A percentile compares a stretch with the other conserved stretches of the same genome.
Evolutionary conservation across 106 monocot genomes (phyloP).

Genomic region (Dendrobium chrysotoxum): DNA sequence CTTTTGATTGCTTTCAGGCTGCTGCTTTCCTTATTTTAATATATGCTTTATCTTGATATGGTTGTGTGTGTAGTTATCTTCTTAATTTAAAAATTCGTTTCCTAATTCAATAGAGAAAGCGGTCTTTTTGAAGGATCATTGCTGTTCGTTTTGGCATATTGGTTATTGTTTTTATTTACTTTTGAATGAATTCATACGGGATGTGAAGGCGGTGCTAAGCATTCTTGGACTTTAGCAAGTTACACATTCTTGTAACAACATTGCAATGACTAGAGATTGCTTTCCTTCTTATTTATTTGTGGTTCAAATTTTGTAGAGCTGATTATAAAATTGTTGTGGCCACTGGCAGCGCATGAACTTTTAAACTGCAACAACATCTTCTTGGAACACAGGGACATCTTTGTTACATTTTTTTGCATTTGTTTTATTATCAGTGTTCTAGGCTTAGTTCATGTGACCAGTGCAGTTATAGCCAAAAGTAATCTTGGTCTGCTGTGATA

Average conservation of each 20-base stretch:
- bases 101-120: neutral
- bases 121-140: neutral
- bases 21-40: neutral
- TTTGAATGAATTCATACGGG: neutral
- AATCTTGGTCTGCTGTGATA: too few relatives aligned
- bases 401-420: too few relatives aligned
- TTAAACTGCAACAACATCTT: too few relatives aligned
- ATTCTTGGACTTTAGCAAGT: neutral
- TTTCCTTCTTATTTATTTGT: neutral
- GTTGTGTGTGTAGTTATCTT: neutral
- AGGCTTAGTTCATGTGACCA: too few relatives aligned
- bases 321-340: neutral
- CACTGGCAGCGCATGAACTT: too few relatives aligned
- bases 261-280: neutral
- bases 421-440: too few relatives aligned
- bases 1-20: neutral
- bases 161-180: neutral
- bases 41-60: neutral
- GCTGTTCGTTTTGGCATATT: neutral
- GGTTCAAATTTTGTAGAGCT: neutral
- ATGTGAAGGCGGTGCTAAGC: neutral
- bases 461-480: too few relatives aligned
- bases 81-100: neutral
- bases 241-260: neutral
- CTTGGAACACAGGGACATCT: too few relatives aligned